Base-by-base conservation (phyloP, 208 protist species). In the Endotrypanum monterogeii region DNA sequence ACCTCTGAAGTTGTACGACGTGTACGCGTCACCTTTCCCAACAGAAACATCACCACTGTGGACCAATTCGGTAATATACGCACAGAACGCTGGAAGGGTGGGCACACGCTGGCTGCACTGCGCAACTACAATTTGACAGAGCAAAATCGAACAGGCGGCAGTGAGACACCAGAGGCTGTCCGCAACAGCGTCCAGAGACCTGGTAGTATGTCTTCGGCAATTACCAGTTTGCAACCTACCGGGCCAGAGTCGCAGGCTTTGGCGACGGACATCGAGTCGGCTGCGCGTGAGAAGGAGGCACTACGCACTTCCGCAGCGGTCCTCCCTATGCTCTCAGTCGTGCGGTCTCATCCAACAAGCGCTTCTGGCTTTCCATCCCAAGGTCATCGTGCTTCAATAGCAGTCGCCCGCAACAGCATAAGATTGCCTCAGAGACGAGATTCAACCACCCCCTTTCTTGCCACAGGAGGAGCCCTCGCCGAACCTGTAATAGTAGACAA, bases 1-100 rank as follows among this genome's bases (percentile, higher is more conserved):
- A 83, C 91, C 3, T 79, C 76, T 9, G 85, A 93, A 60, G 73
- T 96, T 72, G 58, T 92, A 57, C 74, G 86, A 65, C 85, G 87
- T 44, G 84, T 95, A 16, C 75, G 83, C 28, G 79, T 79, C n/a
- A 96, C 94, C 30, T 98, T 98, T 71, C 89, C 92, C 1, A 44
- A 73, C 54, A 90, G 92, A 39, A 82, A 85, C 9, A 84, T 95
- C 68, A 93, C 93, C 37, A 91, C 87, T 4, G 88, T 97, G 14
- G 93, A 97, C 61, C 93, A 90, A 58, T 88, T 94, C 60, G 93
- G 93, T 68, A 87, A 84, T 73, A 94, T 97, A 79, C 88, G 82
- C 6, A 93, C 89, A 3, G 90, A 95, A 72, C 87, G 88, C 23
- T 97, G 87, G 89, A 82, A 95, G 28, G 90, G 91, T 44, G 93